A percentile compares a stretch with the other conserved stretches of the same genome.
Conservation (phyloP, 2,329 filamentous ascomycete genomes). For the Teratosphaeria pseudoeucalypti region DNA sequence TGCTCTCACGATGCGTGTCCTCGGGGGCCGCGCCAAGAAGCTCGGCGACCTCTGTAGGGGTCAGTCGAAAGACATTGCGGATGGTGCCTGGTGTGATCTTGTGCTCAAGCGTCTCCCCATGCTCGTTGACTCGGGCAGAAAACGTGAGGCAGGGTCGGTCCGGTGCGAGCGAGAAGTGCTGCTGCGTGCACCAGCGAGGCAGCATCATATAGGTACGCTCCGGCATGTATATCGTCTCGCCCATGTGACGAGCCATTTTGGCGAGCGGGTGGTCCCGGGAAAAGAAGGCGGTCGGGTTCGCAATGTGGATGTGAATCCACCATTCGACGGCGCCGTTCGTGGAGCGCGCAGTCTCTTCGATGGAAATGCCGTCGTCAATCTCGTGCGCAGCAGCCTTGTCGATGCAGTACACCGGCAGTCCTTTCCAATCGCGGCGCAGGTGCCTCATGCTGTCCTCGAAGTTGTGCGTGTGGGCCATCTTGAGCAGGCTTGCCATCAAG, state of each 20-base stretch:
- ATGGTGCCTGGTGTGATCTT: slow-evolving; percentile 44
- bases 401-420: slow-evolving; percentile 60
- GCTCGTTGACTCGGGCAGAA: slow-evolving; percentile 43
- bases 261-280: slow-evolving; percentile 47
- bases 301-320: slow-evolving; percentile 71
- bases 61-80: slow-evolving; percentile 45
- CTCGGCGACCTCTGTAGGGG: slow-evolving; percentile 29
- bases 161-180: slow-evolving; percentile 43
- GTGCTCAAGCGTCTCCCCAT: slow-evolving; percentile 44
- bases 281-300: slow-evolving; percentile 66
- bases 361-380: slow-evolving; percentile 69
- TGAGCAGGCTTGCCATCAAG: slow-evolving; percentile 25
- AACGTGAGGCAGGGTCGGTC: slow-evolving; percentile 51
- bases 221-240: slow-evolving; percentile 47
- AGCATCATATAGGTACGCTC: slow-evolving; percentile 49
- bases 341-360: slow-evolving; percentile 33
- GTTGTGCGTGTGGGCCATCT: slow-evolving; percentile 23
- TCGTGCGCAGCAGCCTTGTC: slow-evolving; percentile 56
- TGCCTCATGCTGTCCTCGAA: slow-evolving; percentile 46
- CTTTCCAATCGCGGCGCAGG: slow-evolving; percentile 49
- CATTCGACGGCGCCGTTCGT: slow-evolving; percentile 24
- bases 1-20: not conserved
- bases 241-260: slow-evolving; percentile 50
- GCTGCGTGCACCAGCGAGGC: slow-evolving; percentile 38
- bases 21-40: slow-evolving; percentile 8